Evolutionary conservation across 192 early-diverging fungal species (phyloP), one percentile per base, ranked within the genome.

Genomic region (Coemansia sp.): DNA sequence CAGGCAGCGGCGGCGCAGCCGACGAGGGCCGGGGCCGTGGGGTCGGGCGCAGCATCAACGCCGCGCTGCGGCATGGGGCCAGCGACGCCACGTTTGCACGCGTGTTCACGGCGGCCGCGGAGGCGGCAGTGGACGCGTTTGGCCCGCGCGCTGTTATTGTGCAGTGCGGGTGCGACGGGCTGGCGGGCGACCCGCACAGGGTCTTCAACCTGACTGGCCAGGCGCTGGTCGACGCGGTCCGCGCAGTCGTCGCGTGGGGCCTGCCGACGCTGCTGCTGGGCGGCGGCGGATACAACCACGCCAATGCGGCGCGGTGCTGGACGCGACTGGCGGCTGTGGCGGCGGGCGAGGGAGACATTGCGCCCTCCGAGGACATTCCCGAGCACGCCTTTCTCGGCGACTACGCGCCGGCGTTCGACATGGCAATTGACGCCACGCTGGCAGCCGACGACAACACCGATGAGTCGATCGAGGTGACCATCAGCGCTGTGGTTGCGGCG

Each of bases 241-340:
- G 43, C 22, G 36, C 27, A 5, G 54, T 74, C 6, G 22, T 79
- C 22, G 45, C 29, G 1, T 68, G 67, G 64, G 24, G 11, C 1
- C 43, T 62, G 41, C 79, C 72, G 27, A 36, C 71, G 40, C 58
- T 78, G 70, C 59, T 76, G 35, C 46, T 74, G 57, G 82, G 74
- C n/a, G 77, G 83, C n/a, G 79, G 98, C 19, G 98, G 98, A 2
- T 99, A 99, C 69, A 96, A 88, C 22, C 89, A 89, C 25, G 67
- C 90, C 11, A 96, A 99, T 82, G 94, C 95, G 3, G 93, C 95
- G 6, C 80, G 96, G 19, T 94, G 95, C 68, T 98, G 97, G 96
- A 87, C 93, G 20, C 97, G 95, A 61, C 91, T 98, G 69, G 98
- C 98, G 1, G 92, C 92, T 0, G 79, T 94, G 9, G 86, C 94